These are phyloP conservation scores for Ocimum tenuiflorum DNA, from an alignment of 257 asterid genomes.

Conservation along the genomic window DNA sequence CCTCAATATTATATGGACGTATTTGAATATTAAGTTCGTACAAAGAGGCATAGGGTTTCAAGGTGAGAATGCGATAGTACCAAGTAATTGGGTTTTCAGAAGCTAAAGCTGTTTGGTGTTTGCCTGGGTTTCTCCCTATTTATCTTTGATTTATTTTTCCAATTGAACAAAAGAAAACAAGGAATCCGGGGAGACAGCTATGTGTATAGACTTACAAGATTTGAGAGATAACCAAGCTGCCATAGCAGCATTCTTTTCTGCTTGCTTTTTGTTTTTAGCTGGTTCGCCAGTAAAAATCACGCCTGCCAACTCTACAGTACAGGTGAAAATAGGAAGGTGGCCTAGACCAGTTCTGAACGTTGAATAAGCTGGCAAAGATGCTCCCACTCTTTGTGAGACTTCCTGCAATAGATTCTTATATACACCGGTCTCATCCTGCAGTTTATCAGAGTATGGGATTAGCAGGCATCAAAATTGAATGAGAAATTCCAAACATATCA, in stretches of 20 bases:
- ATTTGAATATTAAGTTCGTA: too few species aligned
- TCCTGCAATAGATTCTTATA: conserved; percentile 83
- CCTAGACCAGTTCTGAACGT: conserved; percentile 69
- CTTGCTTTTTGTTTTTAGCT: conserved; percentile 80
- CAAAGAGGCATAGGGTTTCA: too few species aligned
- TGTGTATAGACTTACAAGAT: conserved; percentile 37
- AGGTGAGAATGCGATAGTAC: too few species aligned
- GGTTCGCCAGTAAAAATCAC: conserved; percentile 70
- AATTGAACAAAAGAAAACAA: not conserved
- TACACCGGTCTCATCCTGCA: conserved; percentile 78
- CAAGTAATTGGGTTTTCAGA: too few species aligned
- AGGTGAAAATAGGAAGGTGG: conserved; percentile 61
- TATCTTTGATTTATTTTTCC: not conserved
- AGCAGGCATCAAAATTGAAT: conserved; percentile 9
- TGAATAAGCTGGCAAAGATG: conserved; percentile 59
- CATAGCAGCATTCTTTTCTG: conserved; percentile 83
- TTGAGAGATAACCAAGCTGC: conserved; percentile 78
- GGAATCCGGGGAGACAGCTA: not conserved
- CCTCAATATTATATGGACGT: too few species aligned
- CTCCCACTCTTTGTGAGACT: conserved; percentile 75
- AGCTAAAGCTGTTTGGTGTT: too few species aligned
- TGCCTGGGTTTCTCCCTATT: not conserved
- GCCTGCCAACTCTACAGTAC: conserved; percentile 71
- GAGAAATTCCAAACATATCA: not conserved
- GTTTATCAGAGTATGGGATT: conserved; percentile 17